phyloP scores from a whole-genome alignment of 179 eudicot genomes.

The Carnegiea gigantea region DNA sequence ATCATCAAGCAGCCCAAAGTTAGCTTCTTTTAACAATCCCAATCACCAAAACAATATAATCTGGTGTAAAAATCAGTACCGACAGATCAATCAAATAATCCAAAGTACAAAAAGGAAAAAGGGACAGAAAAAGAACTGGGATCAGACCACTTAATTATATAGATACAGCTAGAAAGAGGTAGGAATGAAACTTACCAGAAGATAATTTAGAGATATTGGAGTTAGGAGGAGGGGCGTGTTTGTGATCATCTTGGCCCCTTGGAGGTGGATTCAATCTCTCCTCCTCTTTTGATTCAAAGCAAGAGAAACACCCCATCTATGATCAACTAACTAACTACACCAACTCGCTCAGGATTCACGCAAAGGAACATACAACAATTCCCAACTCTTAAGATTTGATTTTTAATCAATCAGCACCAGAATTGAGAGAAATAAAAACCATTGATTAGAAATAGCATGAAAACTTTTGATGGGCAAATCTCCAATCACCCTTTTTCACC shows the following conservation, averaged over 20 bases:
- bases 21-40: neutral
- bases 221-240: conserved; percentile 24
- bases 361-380: neutral
- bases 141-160: neutral
- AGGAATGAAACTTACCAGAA: conserved; percentile 31
- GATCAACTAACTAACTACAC: neutral
- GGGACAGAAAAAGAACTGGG: neutral
- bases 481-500: neutral
- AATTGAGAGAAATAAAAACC: neutral
- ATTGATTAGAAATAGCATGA: neutral
- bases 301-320: conserved; percentile 46
- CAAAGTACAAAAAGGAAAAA: neutral
- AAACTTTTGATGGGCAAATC: conserved; percentile 7
- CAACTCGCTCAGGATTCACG: conserved; percentile 7
- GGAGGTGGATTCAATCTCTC: conserved; percentile 39
- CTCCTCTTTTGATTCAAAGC: conserved; percentile 54
- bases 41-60: neutral
- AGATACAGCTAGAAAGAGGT: neutral
- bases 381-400: conserved; percentile 2
- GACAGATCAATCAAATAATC: neutral
- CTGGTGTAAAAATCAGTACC: neutral
- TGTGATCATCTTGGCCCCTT: conserved; percentile 34
- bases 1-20: neutral
- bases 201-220: conserved; percentile 46
- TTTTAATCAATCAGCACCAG: conserved; percentile 11